These are phyloP conservation scores for Selaginella tamariscina DNA, from an alignment of 75 land plant species.

Conservation along the genomic window DNA sequence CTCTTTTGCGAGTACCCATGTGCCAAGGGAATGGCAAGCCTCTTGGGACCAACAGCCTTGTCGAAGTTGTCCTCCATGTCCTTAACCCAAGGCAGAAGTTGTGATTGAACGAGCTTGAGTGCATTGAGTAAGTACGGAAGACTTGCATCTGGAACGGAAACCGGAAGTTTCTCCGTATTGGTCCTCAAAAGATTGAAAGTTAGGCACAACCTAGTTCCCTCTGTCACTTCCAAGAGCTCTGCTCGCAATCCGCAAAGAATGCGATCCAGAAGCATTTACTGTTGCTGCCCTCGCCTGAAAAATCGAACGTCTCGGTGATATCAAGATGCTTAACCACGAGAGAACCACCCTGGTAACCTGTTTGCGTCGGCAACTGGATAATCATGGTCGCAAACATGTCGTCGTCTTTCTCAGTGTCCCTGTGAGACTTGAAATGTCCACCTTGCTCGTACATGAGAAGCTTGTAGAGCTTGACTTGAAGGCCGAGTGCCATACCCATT, in stretches of 20 bases:
- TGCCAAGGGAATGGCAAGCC: background rate
- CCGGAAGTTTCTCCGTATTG: background rate
- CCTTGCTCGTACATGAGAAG: conserved; percentile 14
- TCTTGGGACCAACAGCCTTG: background rate
- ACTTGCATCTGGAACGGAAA: background rate
- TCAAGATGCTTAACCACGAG: conserved; percentile 6
- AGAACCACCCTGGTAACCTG: conserved; percentile 11
- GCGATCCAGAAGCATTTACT: background rate
- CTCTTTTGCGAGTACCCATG: background rate
- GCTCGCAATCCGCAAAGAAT: conserved; percentile 13
- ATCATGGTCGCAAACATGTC: conserved; percentile 18
- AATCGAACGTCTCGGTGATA: background rate
- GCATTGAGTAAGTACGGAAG: background rate
- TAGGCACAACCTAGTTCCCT: conserved; percentile 9
- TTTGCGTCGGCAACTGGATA: conserved; percentile 19
- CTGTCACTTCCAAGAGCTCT: background rate
- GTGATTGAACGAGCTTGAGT: background rate
- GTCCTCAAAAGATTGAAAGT: conserved; percentile 5
- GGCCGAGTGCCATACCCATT: background rate
- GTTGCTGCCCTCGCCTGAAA: background rate
- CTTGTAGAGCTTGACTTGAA: conserved; percentile 9
- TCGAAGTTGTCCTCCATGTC: background rate
- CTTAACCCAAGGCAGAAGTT: background rate
- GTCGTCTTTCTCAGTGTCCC: conserved; percentile 16
- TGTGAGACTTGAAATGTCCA: conserved; percentile 14